A percentile compares a stretch with the other conserved stretches of the same genome.
These are phyloP conservation scores for Botrytis cinerea DNA, from an alignment of 2,329 filamentous ascomycete genomes.

Conservation along the genomic window DNA sequence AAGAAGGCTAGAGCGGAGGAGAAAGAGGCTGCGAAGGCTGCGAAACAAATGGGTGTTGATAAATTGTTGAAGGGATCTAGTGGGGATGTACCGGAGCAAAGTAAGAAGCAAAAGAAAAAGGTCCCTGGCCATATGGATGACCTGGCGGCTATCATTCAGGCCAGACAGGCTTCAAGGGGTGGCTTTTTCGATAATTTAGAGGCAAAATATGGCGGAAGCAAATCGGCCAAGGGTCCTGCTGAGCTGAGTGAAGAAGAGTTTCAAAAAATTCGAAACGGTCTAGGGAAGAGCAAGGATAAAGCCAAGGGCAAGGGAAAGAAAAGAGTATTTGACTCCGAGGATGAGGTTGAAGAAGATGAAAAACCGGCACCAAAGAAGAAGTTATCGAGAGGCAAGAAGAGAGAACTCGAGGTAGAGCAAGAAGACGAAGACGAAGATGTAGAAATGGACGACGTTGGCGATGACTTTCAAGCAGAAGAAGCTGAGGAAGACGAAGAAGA, in stretches of 20 bases:
- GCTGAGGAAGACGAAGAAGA: conserved; percentile 18
- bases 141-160: conserved; percentile 74
- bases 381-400: conserved; percentile 14
- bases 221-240: conserved; percentile 59
- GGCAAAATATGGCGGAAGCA: conserved; percentile 70
- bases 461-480: conserved; percentile 12
- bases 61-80: conserved; percentile 56
- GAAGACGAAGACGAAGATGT: conserved; percentile 12
- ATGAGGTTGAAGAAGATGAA: conserved; percentile 21
- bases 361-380: conserved; percentile 7
- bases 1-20: conserved; percentile 62
- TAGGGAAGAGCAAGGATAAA: conserved; percentile 9
- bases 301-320: conserved; percentile 38
- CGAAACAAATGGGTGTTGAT: conserved; percentile 73
- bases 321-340: conserved; percentile 17
- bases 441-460: background rate
- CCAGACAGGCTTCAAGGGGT: conserved; percentile 65
- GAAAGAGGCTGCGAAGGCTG: conserved; percentile 73
- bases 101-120: conserved; percentile 48
- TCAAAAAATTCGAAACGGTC: conserved; percentile 39
- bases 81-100: conserved; percentile 44
- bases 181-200: conserved; percentile 72
- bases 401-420: conserved; percentile 1
- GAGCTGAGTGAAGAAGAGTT: conserved; percentile 62
- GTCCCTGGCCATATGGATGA: conserved; percentile 48